Conservation (phyloP, 768 basidiomycete species). For the Leucosporidium creatinivorum region DNA sequence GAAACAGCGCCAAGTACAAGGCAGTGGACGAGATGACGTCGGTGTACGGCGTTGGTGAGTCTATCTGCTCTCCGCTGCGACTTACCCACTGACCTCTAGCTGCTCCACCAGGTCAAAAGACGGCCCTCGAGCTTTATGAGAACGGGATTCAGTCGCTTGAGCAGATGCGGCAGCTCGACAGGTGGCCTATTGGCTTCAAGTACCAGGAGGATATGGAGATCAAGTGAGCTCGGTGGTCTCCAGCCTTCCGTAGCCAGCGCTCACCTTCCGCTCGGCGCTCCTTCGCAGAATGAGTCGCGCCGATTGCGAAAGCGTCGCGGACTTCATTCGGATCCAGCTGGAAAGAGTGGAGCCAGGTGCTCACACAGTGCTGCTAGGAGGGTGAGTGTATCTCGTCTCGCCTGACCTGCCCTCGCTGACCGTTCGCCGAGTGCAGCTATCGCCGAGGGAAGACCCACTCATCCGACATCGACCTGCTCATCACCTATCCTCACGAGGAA, state of each 20-base stretch:
- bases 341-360: background rate
- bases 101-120: background rate
- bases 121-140: background rate
- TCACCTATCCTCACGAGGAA: slow-evolving; percentile 7
- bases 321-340: background rate
- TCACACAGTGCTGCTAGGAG: background rate
- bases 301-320: background rate
- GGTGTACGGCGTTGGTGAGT: background rate
- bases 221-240: background rate
- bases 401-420: too few relatives aligned
- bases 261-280: too few relatives aligned
- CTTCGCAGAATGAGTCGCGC: background rate
- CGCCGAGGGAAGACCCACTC: background rate
- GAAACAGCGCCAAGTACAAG: too few relatives aligned
- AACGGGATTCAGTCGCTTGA: background rate
- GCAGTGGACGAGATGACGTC: background rate
- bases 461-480: background rate
- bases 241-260: background rate
- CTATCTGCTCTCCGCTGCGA: background rate
- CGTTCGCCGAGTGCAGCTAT: background rate
- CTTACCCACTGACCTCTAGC: background rate
- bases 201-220: background rate
- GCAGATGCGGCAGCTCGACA: background rate
- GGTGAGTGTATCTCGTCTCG: too few relatives aligned
- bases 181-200: background rate